phyloP scores from a whole-genome alignment of 768 basidiomycete genomes.

The Macrolepiota albuminosa region DNA sequence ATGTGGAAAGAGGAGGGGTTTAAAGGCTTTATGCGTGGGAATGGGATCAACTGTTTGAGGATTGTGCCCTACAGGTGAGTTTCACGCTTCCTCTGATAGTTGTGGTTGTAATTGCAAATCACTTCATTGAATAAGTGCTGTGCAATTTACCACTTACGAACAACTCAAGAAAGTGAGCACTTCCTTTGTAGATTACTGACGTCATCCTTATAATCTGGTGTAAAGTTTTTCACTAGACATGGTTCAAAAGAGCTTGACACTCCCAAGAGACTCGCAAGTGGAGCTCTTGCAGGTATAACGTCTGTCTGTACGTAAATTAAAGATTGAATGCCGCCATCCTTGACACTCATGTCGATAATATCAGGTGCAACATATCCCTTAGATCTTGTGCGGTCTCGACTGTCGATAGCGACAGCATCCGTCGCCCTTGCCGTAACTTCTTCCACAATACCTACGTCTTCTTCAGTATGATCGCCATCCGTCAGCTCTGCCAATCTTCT shows the following conservation, averaged over 20 bases:
- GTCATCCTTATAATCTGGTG: slow-evolving; percentile 16
- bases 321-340: neutral
- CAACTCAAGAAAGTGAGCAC: slow-evolving; percentile 74
- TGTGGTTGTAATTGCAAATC: neutral
- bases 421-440: slow-evolving; percentile 33
- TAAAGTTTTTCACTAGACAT: slow-evolving; percentile 63
- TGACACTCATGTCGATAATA: neutral
- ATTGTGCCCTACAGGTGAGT: slow-evolving; percentile 83
- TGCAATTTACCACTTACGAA: slow-evolving; percentile 87
- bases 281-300: slow-evolving; percentile 90
- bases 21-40: slow-evolving; percentile 90
- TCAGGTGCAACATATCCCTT: slow-evolving; percentile 86
- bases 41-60: slow-evolving; percentile 80
- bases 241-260: slow-evolving; percentile 82
- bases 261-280: slow-evolving; percentile 77
- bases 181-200: slow-evolving; percentile 20
- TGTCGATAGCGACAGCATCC: slow-evolving; percentile 92
- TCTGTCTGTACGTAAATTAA: slow-evolving; percentile 75
- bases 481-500: slow-evolving; percentile 24
- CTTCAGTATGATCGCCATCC: slow-evolving; percentile 11
- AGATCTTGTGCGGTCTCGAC: slow-evolving; percentile 87
- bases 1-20: slow-evolving; percentile 97
- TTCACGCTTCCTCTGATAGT: neutral
- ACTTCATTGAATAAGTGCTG: slow-evolving; percentile 44
- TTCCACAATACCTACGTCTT: slow-evolving; percentile 6